These are phyloP conservation scores for Alternaria viburni DNA, from an alignment of 2,329 filamentous ascomycete genomes.

Conservation along the genomic window DNA sequence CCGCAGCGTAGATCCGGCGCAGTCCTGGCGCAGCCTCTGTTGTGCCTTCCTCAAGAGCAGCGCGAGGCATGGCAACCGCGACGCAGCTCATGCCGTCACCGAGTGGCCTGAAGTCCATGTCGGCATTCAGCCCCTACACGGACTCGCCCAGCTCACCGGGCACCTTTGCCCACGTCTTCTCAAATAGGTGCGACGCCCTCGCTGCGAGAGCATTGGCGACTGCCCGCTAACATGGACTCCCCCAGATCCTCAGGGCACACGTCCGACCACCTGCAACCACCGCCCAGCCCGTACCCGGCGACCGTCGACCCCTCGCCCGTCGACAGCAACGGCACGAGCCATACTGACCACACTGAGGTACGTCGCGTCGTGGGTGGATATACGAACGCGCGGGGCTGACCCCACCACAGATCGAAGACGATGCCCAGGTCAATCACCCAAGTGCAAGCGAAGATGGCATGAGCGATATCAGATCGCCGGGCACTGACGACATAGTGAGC, in stretches of 20 bases:
- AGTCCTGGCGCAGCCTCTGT: constrained; percentile 31
- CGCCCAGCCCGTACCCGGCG: constrained; percentile 62
- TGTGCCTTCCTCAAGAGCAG: constrained; percentile 20
- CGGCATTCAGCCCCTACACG: constrained; percentile 57
- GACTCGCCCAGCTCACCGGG: constrained; percentile 59
- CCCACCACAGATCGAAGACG: constrained; percentile 70
- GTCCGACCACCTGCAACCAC: constrained; percentile 56
- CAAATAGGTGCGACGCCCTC: constrained; percentile 55
- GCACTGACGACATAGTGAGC: constrained; percentile 45
- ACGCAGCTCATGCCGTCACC: constrained; percentile 56
- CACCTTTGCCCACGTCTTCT: constrained; percentile 51
- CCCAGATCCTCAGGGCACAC: constrained; percentile 52
- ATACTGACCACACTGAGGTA: constrained; percentile 77
- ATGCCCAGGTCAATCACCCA: constrained; percentile 66
- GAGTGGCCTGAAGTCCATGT: constrained; percentile 48
- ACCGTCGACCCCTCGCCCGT: constrained; percentile 81
- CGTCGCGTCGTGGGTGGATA: not conserved
- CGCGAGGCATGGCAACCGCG: constrained; percentile 47
- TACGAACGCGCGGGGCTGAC: constrained; percentile 29
- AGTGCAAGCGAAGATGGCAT: constrained; percentile 47
- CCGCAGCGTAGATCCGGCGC: constrained; percentile 19
- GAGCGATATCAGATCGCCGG: constrained; percentile 48
- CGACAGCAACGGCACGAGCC: constrained; percentile 82
- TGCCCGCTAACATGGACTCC: constrained; percentile 37
- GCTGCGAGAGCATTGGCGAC: not conserved